These are phyloP conservation scores for Phytopythium ostracodes DNA, from an alignment of 352 stramenopile genomes.

Conservation along the genomic window DNA sequence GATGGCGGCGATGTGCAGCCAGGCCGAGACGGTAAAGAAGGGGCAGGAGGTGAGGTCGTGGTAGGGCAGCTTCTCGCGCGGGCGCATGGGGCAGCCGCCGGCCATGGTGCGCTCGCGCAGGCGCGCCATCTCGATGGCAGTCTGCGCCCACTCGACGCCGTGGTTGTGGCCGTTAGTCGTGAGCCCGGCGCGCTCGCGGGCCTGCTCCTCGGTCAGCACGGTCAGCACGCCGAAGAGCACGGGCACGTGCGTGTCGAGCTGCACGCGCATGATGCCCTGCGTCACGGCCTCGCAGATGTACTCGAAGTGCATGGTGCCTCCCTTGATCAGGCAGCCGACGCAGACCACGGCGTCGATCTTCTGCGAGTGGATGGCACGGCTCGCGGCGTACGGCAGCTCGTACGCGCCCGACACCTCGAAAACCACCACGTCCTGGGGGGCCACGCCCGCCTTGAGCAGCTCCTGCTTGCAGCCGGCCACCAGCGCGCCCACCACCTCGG, in stretches of 20 bases:
- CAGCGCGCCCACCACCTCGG: conserved; percentile 73
- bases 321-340: conserved; percentile 94
- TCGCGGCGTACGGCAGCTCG: conserved; percentile 95
- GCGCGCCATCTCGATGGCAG: conserved; percentile 95
- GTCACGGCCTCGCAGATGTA: conserved; percentile 98
- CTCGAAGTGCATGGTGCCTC: conserved; percentile 99
- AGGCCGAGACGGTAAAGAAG: conserved; percentile 76
- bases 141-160: conserved; percentile 95
- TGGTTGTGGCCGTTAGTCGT: conserved; percentile 91
- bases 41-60: conserved; percentile 68
- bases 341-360: conserved; percentile 97
- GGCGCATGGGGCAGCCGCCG: conserved; percentile 66
- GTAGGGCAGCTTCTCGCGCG: conserved; percentile 62
- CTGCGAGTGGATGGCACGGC: conserved; percentile 83
- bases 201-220: conserved; percentile 95
- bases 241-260: conserved; percentile 86
- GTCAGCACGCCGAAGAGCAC: conserved; percentile 94
- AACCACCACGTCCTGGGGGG: conserved; percentile 62
- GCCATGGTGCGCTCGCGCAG: conserved; percentile 70
- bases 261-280: conserved; percentile 96
- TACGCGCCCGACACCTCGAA: conserved; percentile 93
- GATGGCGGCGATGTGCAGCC: conserved; percentile 69
- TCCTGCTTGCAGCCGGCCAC: conserved; percentile 57
- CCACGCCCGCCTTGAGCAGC: conserved; percentile 56
- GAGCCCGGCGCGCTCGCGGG: conserved; percentile 87